Percentiles rank a stretch among this genome's conserved stretches.
These are phyloP conservation scores for Suillus alpinus DNA, from an alignment of 768 basidiomycete genomes.

Conservation along the genomic window DNA sequence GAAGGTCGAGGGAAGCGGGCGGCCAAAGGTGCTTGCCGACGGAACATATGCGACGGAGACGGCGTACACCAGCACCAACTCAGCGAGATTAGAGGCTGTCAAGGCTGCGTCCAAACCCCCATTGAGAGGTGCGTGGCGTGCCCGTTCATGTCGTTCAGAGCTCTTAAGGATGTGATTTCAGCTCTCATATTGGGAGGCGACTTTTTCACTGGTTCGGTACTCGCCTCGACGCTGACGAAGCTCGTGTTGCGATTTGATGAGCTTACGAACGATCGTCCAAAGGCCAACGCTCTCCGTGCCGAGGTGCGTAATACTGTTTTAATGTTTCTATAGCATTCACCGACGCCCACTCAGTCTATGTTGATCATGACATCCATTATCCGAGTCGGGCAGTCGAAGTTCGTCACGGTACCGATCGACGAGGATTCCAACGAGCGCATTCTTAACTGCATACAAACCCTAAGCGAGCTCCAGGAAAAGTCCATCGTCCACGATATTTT, in stretches of 20 bases:
- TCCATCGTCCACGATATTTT: slow-evolving; percentile 66
- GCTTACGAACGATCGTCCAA: slow-evolving; percentile 47
- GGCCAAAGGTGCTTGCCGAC: slow-evolving; percentile 85
- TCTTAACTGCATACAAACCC: slow-evolving; percentile 90
- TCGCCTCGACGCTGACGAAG: slow-evolving; percentile 90
- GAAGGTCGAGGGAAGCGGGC: slow-evolving; percentile 43
- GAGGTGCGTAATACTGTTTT: slow-evolving; percentile 51
- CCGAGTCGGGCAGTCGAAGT: slow-evolving; percentile 96
- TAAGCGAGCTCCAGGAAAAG: slow-evolving; percentile 71
- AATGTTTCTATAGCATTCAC: not conserved
- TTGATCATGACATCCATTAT: slow-evolving; percentile 97
- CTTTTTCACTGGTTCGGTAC: slow-evolving; percentile 92
- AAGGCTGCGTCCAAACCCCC: slow-evolving; percentile 91
- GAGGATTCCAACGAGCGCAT: slow-evolving; percentile 97
- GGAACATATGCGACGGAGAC: slow-evolving; percentile 98
- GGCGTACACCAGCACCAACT: slow-evolving; percentile 66
- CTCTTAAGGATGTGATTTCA: slow-evolving; percentile 15
- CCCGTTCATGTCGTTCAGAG: not conserved
- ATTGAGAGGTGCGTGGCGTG: slow-evolving; percentile 57
- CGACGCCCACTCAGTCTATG: slow-evolving; percentile 64
- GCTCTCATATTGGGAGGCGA: slow-evolving; percentile 92
- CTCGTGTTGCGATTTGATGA: slow-evolving; percentile 75
- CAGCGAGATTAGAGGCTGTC: slow-evolving; percentile 72
- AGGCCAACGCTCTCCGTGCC: slow-evolving; percentile 74
- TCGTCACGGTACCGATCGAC: slow-evolving; percentile 92